Conservation (phyloP, 2,329 filamentous ascomycete species). For the Talaromyces sp. region DNA sequence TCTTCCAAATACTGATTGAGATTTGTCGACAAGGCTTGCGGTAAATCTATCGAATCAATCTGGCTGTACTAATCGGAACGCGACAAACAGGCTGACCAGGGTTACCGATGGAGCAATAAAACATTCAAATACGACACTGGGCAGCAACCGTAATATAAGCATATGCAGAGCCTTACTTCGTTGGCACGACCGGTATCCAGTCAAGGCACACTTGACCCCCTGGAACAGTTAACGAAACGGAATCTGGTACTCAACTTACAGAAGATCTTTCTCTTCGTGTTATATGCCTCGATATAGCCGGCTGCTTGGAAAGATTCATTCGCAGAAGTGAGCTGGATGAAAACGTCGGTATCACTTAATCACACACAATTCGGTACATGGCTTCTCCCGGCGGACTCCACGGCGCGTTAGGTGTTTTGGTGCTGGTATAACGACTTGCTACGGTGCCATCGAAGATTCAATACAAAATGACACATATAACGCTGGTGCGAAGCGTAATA, state of each 20-base stretch:
- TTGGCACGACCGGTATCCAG: conserved; percentile 8
- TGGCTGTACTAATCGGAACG: neutral
- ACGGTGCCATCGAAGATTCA: conserved; percentile 16
- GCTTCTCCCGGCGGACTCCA: neutral
- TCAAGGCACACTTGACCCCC: conserved; percentile 6
- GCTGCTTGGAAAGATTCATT: neutral
- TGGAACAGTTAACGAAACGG: conserved; percentile 9
- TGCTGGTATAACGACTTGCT: conserved; percentile 9
- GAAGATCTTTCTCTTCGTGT: conserved; percentile 2
- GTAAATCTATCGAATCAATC: neutral
- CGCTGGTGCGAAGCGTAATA: conserved; percentile 8
- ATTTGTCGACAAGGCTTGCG: neutral
- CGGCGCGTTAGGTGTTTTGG: neutral
- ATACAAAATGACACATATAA: conserved; percentile 6
- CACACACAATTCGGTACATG: neutral
- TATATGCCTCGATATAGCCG: neutral
- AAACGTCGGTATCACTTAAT: neutral
- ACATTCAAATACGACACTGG: neutral
- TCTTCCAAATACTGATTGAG: neutral
- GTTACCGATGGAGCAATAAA: neutral
- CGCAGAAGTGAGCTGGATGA: conserved; percentile 4
- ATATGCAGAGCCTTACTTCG: conserved; percentile 11
- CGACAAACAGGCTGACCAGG: neutral
- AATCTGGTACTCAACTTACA: conserved; percentile 1
- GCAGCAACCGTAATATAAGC: neutral